Percentiles rank a stretch among this genome's conserved stretches.
Conservation (phyloP, 805 yeast species). For the Suhomyces sp. region DNA sequence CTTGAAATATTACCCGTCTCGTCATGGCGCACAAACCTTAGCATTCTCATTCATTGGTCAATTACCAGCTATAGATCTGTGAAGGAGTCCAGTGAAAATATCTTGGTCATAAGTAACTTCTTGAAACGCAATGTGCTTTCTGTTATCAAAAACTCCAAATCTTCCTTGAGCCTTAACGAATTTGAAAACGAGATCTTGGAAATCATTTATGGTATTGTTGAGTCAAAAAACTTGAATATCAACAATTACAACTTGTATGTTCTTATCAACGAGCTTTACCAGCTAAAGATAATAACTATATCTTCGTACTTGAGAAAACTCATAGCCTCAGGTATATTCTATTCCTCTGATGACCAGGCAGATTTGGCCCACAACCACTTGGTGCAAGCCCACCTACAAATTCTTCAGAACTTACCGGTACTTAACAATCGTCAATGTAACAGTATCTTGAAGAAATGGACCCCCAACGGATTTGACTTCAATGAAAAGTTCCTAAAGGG, state of each 20-base stretch:
- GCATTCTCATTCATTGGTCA: slow-evolving; percentile 39
- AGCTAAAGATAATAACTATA: slow-evolving; percentile 48
- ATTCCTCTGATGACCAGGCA: slow-evolving; percentile 28
- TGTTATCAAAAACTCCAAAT: slow-evolving; percentile 10
- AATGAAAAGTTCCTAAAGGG: slow-evolving; percentile 38
- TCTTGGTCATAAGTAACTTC: slow-evolving; percentile 41
- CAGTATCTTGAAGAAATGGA: slow-evolving; percentile 52
- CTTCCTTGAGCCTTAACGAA: slow-evolving; percentile 32
- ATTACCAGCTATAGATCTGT: slow-evolving; percentile 35
- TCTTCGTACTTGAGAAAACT: slow-evolving; percentile 73
- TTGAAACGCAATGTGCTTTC: slow-evolving; percentile 38
- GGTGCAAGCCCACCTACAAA: slow-evolving; percentile 46
- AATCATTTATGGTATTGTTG: slow-evolving; percentile 30
- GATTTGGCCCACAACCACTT: slow-evolving; percentile 20
- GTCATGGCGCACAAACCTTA: slow-evolving; percentile 36
- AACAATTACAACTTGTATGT: slow-evolving; percentile 32
- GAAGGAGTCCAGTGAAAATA: slow-evolving; percentile 27
- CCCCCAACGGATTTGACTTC: slow-evolving; percentile 27
- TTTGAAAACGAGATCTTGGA: slow-evolving; percentile 42
- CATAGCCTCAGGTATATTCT: slow-evolving; percentile 83
- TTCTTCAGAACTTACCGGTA: slow-evolving; percentile 59
- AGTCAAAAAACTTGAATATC: slow-evolving; percentile 14
- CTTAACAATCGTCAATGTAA: slow-evolving; percentile 53
- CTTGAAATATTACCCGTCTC: background rate
- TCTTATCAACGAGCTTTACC: slow-evolving; percentile 52